Conservation (phyloP, 2,329 filamentous ascomycete species). For the Aspergillus amoenus region DNA sequence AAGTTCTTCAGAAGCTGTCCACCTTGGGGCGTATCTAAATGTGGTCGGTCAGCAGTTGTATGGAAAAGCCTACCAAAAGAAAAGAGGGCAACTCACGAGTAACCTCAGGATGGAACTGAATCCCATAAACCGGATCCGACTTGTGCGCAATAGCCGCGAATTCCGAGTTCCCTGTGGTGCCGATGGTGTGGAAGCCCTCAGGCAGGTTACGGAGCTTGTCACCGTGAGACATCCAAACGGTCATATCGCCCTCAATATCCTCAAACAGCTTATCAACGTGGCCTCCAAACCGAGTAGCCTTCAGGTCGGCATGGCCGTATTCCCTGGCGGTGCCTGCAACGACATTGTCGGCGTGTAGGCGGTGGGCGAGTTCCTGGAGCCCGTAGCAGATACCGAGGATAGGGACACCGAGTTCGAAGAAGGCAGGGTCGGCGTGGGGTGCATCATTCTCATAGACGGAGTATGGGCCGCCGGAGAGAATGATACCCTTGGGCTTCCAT, state of each 20-base stretch:
- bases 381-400: slow-evolving; percentile 64
- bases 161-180: slow-evolving; percentile 71
- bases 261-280: slow-evolving; percentile 78
- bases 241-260: slow-evolving; percentile 67
- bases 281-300: slow-evolving; percentile 54
- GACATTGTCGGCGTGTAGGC: slow-evolving; percentile 64
- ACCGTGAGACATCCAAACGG: slow-evolving; percentile 84
- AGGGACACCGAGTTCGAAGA: slow-evolving; percentile 72
- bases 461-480: slow-evolving; percentile 54
- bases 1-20: slow-evolving; percentile 78
- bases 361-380: slow-evolving; percentile 71
- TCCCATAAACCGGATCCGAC: slow-evolving; percentile 65
- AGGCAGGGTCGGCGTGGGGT: slow-evolving; percentile 76
- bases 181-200: slow-evolving; percentile 69
- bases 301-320: slow-evolving; percentile 70
- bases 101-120: slow-evolving; percentile 91
- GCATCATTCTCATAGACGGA: slow-evolving; percentile 80
- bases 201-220: slow-evolving; percentile 81
- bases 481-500: slow-evolving; percentile 79
- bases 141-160: slow-evolving; percentile 71
- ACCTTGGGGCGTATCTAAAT: slow-evolving; percentile 52
- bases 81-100: slow-evolving; percentile 40
- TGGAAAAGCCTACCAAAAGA: neutral
- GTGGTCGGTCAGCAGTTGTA: neutral
- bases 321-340: slow-evolving; percentile 66